Conservation (phyloP, 768 basidiomycete genomes). For the Mycena metata region DNA sequence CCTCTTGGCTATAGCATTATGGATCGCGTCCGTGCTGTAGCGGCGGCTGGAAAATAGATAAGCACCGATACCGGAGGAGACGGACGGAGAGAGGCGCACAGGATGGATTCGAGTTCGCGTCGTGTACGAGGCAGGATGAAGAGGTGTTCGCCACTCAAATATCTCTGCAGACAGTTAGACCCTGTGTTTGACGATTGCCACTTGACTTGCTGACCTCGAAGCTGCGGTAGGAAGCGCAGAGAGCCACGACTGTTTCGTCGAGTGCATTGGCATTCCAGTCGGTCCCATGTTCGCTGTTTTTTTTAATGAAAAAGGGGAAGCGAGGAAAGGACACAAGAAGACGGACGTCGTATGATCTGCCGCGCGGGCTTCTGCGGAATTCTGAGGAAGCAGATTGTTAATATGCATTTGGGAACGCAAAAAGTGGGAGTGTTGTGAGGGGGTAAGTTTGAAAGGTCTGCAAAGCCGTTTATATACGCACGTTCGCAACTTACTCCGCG, state of each 20-base stretch:
- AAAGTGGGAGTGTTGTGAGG: constrained; percentile 27
- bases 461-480: constrained; percentile 30
- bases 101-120: constrained; percentile 75
- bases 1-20: constrained; percentile 82
- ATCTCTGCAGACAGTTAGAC: constrained; percentile 44
- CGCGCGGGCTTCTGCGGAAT: constrained; percentile 81
- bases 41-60: constrained; percentile 62
- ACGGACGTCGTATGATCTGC: constrained; percentile 77
- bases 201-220: constrained; percentile 55
- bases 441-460: constrained; percentile 22
- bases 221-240: constrained; percentile 85
- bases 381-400: constrained; percentile 81
- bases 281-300: constrained; percentile 72
- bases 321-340: constrained; percentile 18
- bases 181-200: neutral
- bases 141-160: constrained; percentile 77
- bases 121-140: constrained; percentile 77
- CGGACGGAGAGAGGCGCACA: constrained; percentile 60
- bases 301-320: neutral
- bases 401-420: constrained; percentile 50
- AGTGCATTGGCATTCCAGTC: constrained; percentile 79
- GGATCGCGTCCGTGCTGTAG: constrained; percentile 85
- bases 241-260: constrained; percentile 81
- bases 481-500: too few relatives aligned
- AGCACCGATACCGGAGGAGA: neutral